phyloP scores from a whole-genome alignment of 768 basidiomycete genomes.

The Podaxis sp. region DNA sequence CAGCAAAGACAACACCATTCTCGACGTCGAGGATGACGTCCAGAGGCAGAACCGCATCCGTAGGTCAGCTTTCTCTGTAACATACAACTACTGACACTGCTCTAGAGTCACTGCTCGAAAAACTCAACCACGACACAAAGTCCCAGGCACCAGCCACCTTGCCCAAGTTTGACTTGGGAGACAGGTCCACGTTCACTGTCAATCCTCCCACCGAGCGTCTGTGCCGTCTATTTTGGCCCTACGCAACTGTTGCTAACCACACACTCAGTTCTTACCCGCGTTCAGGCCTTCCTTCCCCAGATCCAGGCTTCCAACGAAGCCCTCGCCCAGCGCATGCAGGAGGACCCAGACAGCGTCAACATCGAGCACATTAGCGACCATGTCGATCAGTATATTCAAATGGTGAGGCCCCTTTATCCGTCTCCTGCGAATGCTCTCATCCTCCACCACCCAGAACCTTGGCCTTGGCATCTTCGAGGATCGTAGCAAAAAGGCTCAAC shows the following conservation, averaged over 20 bases:
- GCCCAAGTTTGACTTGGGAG: slow-evolving; percentile 37
- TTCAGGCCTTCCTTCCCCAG: slow-evolving; percentile 67
- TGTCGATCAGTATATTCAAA: slow-evolving; percentile 60
- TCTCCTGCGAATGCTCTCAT: background rate
- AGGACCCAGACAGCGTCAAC: slow-evolving; percentile 60
- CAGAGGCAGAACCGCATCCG: slow-evolving; percentile 18
- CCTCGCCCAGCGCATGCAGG: slow-evolving; percentile 43
- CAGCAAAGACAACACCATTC: slow-evolving; percentile 7
- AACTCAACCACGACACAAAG: slow-evolving; percentile 30
- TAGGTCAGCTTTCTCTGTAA: slow-evolving; percentile 7
- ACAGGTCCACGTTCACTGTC: slow-evolving; percentile 34
- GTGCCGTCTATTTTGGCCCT: slow-evolving; percentile 21
- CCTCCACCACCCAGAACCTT: slow-evolving; percentile 46
- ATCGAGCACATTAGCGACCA: slow-evolving; percentile 60
- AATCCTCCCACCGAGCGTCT: slow-evolving; percentile 50
- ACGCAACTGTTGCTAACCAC: slow-evolving; percentile 3
- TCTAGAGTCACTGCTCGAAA: slow-evolving; percentile 42
- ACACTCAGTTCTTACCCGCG: slow-evolving; percentile 58
- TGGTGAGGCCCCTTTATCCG: slow-evolving; percentile 40
- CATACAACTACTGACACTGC: background rate
- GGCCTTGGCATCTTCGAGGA: slow-evolving; percentile 64
- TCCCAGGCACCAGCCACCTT: slow-evolving; percentile 19
- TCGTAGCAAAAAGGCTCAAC: slow-evolving; percentile 21
- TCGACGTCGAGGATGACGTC: slow-evolving; percentile 20
- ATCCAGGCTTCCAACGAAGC: slow-evolving; percentile 63